Conservation (phyloP, 805 yeast genomes). For the Candida orba region DNA sequence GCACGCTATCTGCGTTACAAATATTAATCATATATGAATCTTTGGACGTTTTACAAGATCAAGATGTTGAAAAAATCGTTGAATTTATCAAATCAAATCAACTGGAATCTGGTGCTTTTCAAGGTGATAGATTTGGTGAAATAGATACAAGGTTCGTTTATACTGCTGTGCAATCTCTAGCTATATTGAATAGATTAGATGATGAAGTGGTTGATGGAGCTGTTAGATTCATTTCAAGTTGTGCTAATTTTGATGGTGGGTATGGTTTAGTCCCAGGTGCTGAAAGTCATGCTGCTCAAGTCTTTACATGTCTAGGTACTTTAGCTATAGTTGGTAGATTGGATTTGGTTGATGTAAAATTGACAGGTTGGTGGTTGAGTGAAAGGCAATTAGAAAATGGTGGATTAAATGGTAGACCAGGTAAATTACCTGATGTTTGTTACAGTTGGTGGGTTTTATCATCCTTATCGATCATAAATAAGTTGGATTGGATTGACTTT, state of each 20-base stretch:
- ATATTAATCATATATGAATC: slow-evolving; percentile 61
- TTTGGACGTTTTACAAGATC: slow-evolving; percentile 34
- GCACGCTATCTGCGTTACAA: slow-evolving; percentile 85
- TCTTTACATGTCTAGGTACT: slow-evolving; percentile 78
- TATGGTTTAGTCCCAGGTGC: slow-evolving; percentile 93
- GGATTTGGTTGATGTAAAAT: slow-evolving; percentile 37
- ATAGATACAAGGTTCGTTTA: slow-evolving; percentile 89
- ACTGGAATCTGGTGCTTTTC: slow-evolving; percentile 59
- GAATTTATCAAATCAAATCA: slow-evolving; percentile 32
- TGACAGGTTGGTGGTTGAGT: slow-evolving; percentile 78
- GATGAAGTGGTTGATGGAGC: slow-evolving; percentile 54
- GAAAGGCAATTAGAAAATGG: slow-evolving; percentile 84
- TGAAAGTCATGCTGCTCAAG: slow-evolving; percentile 91
- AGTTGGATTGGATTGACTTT: slow-evolving; percentile 71
- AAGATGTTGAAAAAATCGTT: slow-evolving; percentile 28
- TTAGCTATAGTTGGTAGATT: slow-evolving; percentile 60
- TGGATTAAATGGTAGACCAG: slow-evolving; percentile 94
- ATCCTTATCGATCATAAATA: slow-evolving; percentile 57
- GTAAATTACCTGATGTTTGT: slow-evolving; percentile 94
- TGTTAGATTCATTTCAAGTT: slow-evolving; percentile 51
- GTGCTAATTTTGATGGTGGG: slow-evolving; percentile 93
- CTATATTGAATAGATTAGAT: slow-evolving; percentile 59
- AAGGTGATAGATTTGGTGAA: slow-evolving; percentile 90
- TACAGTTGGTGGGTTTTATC: slow-evolving; percentile 97
- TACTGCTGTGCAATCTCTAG: slow-evolving; percentile 66